Conservation (phyloP, 208 protist genomes). For the Leishmania tarentolae region DNA sequence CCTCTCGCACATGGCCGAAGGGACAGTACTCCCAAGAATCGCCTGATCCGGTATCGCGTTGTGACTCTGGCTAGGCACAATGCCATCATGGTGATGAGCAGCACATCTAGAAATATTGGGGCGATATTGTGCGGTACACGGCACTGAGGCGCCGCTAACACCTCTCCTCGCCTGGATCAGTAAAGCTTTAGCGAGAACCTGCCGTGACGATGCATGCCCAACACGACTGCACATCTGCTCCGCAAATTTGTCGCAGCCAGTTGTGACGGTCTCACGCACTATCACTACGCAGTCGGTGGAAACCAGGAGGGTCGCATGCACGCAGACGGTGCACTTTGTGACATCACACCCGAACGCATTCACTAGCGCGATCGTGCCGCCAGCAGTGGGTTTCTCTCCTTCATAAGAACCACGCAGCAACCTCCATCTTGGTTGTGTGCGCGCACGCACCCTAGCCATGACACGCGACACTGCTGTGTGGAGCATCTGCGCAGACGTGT, state of each 20-base stretch:
- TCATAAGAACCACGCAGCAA: slow-evolving; percentile 65
- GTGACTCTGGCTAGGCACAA: slow-evolving; percentile 43
- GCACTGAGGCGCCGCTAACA: background rate
- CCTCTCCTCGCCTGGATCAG: background rate
- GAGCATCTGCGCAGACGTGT: slow-evolving; percentile 58
- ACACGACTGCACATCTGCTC: slow-evolving; percentile 41
- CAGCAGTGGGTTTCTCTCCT: slow-evolving; percentile 48
- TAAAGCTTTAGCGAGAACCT: background rate
- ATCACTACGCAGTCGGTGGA: slow-evolving; percentile 18
- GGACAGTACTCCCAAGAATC: slow-evolving; percentile 47
- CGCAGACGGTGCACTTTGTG: slow-evolving; percentile 47
- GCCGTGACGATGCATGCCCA: background rate
- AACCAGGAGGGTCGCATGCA: slow-evolving; percentile 28
- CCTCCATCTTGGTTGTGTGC: slow-evolving; percentile 37
- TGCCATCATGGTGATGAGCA: slow-evolving; percentile 42
- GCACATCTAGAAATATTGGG: slow-evolving; percentile 29
- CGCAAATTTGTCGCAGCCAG: slow-evolving; percentile 33
- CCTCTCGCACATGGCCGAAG: slow-evolving; percentile 34
- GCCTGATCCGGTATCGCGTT: slow-evolving; percentile 61
- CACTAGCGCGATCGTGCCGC: slow-evolving; percentile 50
- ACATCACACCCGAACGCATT: slow-evolving; percentile 40
- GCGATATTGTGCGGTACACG: background rate
- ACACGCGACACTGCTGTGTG: slow-evolving; percentile 51
- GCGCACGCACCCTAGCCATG: slow-evolving; percentile 23
- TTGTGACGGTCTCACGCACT: slow-evolving; percentile 24